These are phyloP conservation scores for Lachnellula occidentalis DNA, from an alignment of 2,329 filamentous ascomycete genomes.

Conservation along the genomic window DNA sequence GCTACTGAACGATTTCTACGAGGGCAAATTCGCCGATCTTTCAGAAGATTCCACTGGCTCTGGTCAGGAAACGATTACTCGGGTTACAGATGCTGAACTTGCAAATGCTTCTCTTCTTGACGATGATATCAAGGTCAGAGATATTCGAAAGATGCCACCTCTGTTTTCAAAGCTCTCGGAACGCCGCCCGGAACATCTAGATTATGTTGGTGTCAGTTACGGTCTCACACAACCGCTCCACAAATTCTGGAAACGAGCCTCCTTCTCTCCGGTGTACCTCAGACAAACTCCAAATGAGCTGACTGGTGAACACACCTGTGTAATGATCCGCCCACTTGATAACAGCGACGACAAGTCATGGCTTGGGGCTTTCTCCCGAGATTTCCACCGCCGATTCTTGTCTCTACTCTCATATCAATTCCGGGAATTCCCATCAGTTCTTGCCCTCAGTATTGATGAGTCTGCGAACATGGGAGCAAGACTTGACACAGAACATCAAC, in stretches of 20 bases:
- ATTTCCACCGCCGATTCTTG: conserved; percentile 94
- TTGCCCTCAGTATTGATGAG: conserved; percentile 83
- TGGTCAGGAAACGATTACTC: conserved; percentile 58
- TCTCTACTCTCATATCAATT: conserved; percentile 90
- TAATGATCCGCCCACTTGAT: conserved; percentile 84
- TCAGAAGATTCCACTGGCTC: conserved; percentile 60
- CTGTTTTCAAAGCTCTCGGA: conserved; percentile 86
- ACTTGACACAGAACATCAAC: conserved; percentile 51
- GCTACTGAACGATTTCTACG: conserved; percentile 86
- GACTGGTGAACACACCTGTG: conserved; percentile 94
- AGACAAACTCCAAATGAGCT: conserved; percentile 94
- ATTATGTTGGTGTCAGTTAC: conserved; percentile 94
- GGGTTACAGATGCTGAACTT: conserved; percentile 78
- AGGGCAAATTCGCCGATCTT: conserved; percentile 82
- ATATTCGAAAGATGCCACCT: conserved; percentile 87
- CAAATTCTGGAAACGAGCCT: conserved; percentile 92
- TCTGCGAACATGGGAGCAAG: conserved; percentile 70
- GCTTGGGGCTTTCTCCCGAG: conserved; percentile 84
- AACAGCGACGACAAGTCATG: conserved; percentile 66
- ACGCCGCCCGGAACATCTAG: conserved; percentile 70
- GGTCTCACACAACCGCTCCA: conserved; percentile 82
- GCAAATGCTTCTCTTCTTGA: conserved; percentile 69
- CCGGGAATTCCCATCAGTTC: conserved; percentile 69
- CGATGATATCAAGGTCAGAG: conserved; percentile 84
- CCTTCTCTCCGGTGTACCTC: conserved; percentile 86